Evolutionary conservation across 371 early-diverging fungal genomes (phyloP), one percentile per base, ranked within the genome.

Genomic region (Mortierella sp.): DNA sequence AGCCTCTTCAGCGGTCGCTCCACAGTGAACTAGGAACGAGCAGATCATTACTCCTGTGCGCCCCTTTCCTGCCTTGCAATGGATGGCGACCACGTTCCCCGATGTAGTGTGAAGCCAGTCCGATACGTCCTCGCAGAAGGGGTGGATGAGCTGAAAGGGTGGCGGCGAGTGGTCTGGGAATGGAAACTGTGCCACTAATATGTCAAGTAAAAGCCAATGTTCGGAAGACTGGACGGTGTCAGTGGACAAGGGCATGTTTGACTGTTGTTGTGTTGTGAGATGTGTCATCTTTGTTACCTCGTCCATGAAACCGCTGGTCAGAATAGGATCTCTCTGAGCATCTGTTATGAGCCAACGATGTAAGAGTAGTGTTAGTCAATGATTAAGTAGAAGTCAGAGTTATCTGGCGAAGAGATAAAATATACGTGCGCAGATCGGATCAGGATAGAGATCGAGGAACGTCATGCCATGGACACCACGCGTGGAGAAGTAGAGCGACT

Each of bases 51-150:
- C 91, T 5, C 96, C 96, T 10, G 96, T 96, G 24, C 96, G 87
- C 8, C 96, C 96, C 76, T 96, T 96, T 14, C 95, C 96, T 28
- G 96, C 96, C 79, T 95, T 95, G 78, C 96, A 96, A 79, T 96
- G 96, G 9, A 96, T 88, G 1, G 91, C 95, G 0, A 93, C 94
- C 13, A 94, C 91, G 70, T 95, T 92, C 4, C 83, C 72, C 5
- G 79, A 16, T 19, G 88, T 88, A 16, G 70, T 72, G 13, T 88
- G 74, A 9, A 95, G 74, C 93, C 94, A 96, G 26, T 81, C 78
- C 3, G 88, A 82, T 3, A 94, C 94, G 76, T 94, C 94, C 60
- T 86, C 77, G 58, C 94, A 93, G 60, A 95, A 92, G 0, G 88
- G 80, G 47, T 89, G 81, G 54, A 95, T 80, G 2, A 91, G 60